Evolutionary conservation across 768 basidiomycete species (phyloP).

Genomic region (Suillus spraguei): DNA sequence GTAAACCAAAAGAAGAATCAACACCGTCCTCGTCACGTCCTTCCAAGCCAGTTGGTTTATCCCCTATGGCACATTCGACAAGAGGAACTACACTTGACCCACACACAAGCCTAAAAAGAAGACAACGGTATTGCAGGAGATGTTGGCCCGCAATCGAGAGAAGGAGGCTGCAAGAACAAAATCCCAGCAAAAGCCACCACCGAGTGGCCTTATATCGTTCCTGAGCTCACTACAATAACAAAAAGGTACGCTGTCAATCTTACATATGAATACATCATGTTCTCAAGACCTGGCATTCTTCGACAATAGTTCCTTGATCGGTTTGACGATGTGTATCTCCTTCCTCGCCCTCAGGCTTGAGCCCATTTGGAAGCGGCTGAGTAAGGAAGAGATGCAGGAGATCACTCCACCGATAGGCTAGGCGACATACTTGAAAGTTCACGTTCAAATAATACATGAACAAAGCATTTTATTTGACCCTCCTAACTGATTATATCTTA

Average conservation of each 20-base stretch:
- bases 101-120: constrained; percentile 54
- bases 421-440: background rate
- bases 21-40: constrained; percentile 9
- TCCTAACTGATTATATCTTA: background rate
- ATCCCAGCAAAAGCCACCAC: constrained; percentile 22
- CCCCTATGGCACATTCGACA: background rate
- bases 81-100: constrained; percentile 6
- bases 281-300: background rate
- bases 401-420: constrained; percentile 24
- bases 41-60: constrained; percentile 1
- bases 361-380: constrained; percentile 39
- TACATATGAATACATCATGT: no score
- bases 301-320: background rate
- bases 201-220: constrained; percentile 56
- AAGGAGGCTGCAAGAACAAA: constrained; percentile 34
- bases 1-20: background rate
- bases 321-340: background rate
- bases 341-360: background rate
- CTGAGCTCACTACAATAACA: constrained; percentile 39
- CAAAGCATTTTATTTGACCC: background rate
- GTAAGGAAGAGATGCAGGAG: constrained; percentile 60
- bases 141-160: constrained; percentile 64
- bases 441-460: background rate
- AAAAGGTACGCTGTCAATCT: background rate
- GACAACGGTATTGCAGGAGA: constrained; percentile 53